Conservation (phyloP, 2,329 filamentous ascomycete genomes). For the Orbilia oligospora region DNA sequence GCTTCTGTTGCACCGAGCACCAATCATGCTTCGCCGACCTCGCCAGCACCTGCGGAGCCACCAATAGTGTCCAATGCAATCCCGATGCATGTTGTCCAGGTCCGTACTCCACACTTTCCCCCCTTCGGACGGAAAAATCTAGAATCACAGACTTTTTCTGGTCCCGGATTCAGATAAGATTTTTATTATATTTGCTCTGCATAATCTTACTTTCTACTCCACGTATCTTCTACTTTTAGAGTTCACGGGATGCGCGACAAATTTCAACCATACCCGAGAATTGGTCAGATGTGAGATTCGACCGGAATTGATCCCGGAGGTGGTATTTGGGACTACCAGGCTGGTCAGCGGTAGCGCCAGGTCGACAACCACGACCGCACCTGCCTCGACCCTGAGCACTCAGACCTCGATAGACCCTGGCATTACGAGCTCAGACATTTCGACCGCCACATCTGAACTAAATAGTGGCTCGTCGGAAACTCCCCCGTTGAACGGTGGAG, state of each 20-base stretch:
- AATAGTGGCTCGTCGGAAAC: conserved; percentile 12
- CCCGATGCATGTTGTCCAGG: conserved; percentile 17
- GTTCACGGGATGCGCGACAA: conserved; percentile 20
- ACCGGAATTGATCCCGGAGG: conserved; percentile 20
- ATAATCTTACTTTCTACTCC: no score
- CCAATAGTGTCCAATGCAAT: conserved; percentile 15
- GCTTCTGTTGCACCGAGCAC: conserved; percentile 41
- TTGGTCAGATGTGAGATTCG: conserved; percentile 25
- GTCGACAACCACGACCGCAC: conserved; percentile 13
- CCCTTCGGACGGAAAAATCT: conserved; percentile 1
- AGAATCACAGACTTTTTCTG: background rate
- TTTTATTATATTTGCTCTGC: conserved; percentile 1
- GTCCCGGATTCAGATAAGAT: conserved; percentile 22
- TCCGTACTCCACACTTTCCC: background rate
- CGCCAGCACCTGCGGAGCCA: conserved; percentile 3
- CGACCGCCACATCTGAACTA: conserved; percentile 11
- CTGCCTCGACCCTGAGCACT: no score
- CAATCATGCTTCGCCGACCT: conserved; percentile 26
- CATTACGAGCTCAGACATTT: no score
- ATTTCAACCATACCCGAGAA: conserved; percentile 20
- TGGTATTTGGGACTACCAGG: conserved; percentile 12
- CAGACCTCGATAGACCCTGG: no score
- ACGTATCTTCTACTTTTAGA: conserved; percentile 16
- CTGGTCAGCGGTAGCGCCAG: background rate
- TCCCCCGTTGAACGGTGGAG: conserved; percentile 24